Conservation (phyloP, 2,329 filamentous ascomycete species). For the Pezicula radicicola region DNA sequence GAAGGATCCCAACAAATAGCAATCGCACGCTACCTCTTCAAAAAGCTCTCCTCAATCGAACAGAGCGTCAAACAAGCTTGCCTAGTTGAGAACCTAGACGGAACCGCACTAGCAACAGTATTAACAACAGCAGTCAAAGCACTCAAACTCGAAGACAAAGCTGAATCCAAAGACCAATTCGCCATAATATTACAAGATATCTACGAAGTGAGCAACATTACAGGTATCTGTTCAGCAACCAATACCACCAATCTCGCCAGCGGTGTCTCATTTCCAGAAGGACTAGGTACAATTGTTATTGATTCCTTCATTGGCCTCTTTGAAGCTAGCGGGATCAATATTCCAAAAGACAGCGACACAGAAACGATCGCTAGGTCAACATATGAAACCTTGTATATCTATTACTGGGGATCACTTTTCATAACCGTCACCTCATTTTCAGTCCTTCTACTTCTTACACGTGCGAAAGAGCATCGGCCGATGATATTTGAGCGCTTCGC, state of each 20-base stretch:
- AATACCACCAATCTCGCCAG: not conserved
- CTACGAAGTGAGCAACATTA: not conserved
- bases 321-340: not conserved
- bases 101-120: not conserved
- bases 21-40: not conserved
- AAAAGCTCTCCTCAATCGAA: not conserved
- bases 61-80: not conserved
- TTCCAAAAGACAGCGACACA: not conserved
- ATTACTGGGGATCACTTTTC: not conserved
- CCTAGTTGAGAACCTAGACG: not conserved
- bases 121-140: not conserved
- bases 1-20: slow-evolving; percentile 36
- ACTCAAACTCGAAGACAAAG: not conserved
- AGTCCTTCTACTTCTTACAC: not conserved
- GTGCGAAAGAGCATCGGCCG: not conserved
- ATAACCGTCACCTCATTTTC: not conserved
- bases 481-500: not conserved
- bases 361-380: not conserved
- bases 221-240: not conserved
- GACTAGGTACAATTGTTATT: not conserved
- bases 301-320: not conserved
- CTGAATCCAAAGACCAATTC: not conserved
- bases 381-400: not conserved
- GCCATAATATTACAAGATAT: not conserved
- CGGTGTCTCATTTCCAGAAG: not conserved